Evolutionary conservation across 2,329 filamentous ascomycete species (phyloP).

Genomic region (Zymoseptoria crescenta): DNA sequence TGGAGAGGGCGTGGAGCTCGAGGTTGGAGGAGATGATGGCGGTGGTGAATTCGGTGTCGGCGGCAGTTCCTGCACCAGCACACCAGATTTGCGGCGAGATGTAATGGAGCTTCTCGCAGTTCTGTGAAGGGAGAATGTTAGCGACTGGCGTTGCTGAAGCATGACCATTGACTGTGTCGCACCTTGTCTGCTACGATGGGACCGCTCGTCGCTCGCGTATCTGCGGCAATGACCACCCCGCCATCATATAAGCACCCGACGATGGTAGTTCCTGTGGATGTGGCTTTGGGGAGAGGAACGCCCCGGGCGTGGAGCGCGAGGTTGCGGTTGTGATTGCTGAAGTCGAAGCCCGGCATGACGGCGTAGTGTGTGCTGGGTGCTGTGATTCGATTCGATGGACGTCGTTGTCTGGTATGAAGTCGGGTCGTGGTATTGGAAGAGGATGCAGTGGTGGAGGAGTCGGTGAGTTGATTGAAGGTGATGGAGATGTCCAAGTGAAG

Average conservation of each 20-base stretch:
- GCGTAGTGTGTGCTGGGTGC: constrained; percentile 1
- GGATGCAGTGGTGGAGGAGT: background rate
- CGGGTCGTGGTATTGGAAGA: background rate
- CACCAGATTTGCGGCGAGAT: constrained; percentile 99
- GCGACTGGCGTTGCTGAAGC: background rate
- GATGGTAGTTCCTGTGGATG: constrained; percentile 97
- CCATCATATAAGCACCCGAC: constrained; percentile 95
- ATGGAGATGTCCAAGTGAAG: background rate
- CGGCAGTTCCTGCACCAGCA: constrained; percentile 92
- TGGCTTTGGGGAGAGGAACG: constrained; percentile 91
- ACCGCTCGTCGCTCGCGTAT: constrained; percentile 92
- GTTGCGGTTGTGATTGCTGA: constrained; percentile 99
- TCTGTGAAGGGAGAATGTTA: constrained; percentile 40
- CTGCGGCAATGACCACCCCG: constrained; percentile 95
- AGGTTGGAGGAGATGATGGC: constrained; percentile 97
- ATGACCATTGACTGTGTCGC: constrained; percentile 14
- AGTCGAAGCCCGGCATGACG: constrained; percentile 92
- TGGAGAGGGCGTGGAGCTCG: constrained; percentile 92
- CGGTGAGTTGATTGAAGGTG: background rate
- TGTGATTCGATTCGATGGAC: background rate
- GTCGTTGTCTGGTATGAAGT: background rate
- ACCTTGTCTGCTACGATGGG: constrained; percentile 98
- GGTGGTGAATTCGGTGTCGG: constrained; percentile 98
- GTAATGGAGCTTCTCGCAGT: constrained; percentile 99
- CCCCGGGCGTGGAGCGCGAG: constrained; percentile 88